A percentile compares a stretch with the other conserved stretches of the same genome.
These are phyloP conservation scores for Haplosporangium sp. DNA, from an alignment of 371 early-diverging fungal species.

Conservation along the genomic window DNA sequence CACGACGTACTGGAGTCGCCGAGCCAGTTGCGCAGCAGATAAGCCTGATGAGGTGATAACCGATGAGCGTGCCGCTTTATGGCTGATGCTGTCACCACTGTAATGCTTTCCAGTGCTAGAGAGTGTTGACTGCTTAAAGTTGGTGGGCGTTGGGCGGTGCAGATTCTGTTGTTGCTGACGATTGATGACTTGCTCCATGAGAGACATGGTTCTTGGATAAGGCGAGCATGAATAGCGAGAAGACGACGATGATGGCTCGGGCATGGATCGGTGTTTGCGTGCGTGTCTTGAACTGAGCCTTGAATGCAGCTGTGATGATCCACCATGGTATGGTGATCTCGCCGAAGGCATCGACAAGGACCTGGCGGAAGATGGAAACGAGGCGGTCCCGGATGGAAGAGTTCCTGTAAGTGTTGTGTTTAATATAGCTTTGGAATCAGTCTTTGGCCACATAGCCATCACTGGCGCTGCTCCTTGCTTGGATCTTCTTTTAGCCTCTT, in stretches of 20 bases:
- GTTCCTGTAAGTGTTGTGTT: constrained; percentile 22
- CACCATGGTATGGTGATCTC: not conserved
- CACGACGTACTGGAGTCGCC: constrained; percentile 32
- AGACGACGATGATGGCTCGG: constrained; percentile 9
- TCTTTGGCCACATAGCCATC: constrained; percentile 39
- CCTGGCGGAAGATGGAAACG: constrained; percentile 28
- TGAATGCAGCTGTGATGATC: constrained; percentile 1
- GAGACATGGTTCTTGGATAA: constrained; percentile 31
- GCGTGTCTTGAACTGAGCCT: constrained; percentile 12
- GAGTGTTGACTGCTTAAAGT: constrained; percentile 44
- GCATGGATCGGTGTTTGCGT: constrained; percentile 32
- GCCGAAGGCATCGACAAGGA: constrained; percentile 39
- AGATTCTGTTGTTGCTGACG: constrained; percentile 41
- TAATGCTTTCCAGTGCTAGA: constrained; percentile 22
- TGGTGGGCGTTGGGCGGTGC: constrained; percentile 15
- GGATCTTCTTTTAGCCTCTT: constrained; percentile 41
- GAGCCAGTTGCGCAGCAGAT: constrained; percentile 25
- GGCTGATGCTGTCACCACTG: constrained; percentile 6
- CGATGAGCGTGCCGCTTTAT: constrained; percentile 10
- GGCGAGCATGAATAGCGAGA: constrained; percentile 7
- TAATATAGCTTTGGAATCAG: constrained; percentile 26
- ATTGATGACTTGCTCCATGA: constrained; percentile 51
- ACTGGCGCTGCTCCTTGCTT: constrained; percentile 18
- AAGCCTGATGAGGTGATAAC: constrained; percentile 6
- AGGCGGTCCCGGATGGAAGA: constrained; percentile 18